Conservation (phyloP, 768 basidiomycete genomes). For the Tephrocybe rancida region DNA sequence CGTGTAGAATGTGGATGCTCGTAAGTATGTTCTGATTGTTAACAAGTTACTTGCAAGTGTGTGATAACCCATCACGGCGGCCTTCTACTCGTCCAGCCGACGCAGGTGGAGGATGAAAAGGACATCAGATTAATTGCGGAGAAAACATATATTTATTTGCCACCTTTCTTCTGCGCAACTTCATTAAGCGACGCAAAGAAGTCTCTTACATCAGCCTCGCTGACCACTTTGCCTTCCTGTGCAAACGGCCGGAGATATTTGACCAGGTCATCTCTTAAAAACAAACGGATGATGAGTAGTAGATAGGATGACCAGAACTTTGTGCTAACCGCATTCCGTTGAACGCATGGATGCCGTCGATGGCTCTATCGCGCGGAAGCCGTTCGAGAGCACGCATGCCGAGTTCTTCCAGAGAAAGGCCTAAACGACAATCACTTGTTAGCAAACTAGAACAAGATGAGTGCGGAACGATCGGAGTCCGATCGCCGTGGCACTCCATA, state of each 20-base stretch:
- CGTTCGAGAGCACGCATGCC: slow-evolving; percentile 77
- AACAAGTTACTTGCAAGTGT: no score
- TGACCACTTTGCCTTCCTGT: slow-evolving; percentile 72
- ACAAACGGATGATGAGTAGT: slow-evolving; percentile 1
- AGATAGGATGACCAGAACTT: slow-evolving; percentile 1
- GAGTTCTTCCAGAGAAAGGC: slow-evolving; percentile 79
- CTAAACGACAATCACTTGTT: slow-evolving; percentile 35
- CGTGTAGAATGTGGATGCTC: no score
- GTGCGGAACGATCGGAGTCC: slow-evolving; percentile 13
- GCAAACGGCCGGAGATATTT: slow-evolving; percentile 80
- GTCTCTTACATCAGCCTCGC: slow-evolving; percentile 65
- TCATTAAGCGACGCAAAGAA: slow-evolving; percentile 65
- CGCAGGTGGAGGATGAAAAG: no score
- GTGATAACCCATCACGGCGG: no score
- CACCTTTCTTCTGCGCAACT: slow-evolving; percentile 31
- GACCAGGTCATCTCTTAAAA: slow-evolving; percentile 67
- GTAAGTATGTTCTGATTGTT: no score
- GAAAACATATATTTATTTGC: slow-evolving; percentile 2
- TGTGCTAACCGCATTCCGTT: slow-evolving; percentile 74
- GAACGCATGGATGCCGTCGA: slow-evolving; percentile 85
- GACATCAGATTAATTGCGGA: neutral
- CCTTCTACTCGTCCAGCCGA: no score
- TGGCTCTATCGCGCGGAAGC: slow-evolving; percentile 77
- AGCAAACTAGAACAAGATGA: slow-evolving; percentile 9
- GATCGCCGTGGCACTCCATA: slow-evolving; percentile 7